Evolutionary conservation across 352 stramenopile genomes (phyloP).

Genomic region (Aphanomyces stellatus): DNA sequence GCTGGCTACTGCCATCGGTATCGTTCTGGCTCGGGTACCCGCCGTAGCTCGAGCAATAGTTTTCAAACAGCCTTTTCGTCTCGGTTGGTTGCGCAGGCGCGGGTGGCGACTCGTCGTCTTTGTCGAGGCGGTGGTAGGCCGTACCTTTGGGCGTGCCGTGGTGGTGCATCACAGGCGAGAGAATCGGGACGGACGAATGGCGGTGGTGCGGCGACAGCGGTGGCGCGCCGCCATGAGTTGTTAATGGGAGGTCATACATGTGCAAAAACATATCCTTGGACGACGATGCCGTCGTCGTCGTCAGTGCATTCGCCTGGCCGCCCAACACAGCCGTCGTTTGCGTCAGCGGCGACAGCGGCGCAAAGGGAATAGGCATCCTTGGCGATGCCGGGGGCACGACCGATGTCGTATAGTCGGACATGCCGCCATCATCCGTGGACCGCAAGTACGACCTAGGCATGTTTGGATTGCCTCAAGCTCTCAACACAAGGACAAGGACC

Average conservation of each 20-base stretch:
- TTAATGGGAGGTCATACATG: not conserved
- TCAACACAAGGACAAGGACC: not conserved
- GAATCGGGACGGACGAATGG: no score
- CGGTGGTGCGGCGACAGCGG: not conserved
- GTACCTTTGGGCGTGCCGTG: no score
- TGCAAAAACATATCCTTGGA: constrained; percentile 5
- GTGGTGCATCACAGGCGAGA: no score
- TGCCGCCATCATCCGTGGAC: not conserved
- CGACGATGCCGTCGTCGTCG: not conserved
- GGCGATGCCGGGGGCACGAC: no score
- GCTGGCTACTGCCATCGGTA: no score
- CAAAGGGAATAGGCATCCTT: no score
- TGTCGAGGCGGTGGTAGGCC: no score
- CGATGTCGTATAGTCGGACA: no score
- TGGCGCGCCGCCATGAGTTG: not conserved
- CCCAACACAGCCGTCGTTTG: no score
- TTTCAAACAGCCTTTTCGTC: constrained; percentile 43
- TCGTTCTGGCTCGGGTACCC: no score
- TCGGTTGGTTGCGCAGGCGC: not conserved
- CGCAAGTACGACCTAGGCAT: not conserved
- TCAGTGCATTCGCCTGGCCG: not conserved
- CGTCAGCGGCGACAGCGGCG: no score
- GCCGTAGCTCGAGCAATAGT: constrained; percentile 82
- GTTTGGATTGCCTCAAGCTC: not conserved
- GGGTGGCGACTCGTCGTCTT: no score